phyloP scores from a whole-genome alignment of 495 filamentous ascomycete genomes.

The Hypomontagnella monticulosa region DNA sequence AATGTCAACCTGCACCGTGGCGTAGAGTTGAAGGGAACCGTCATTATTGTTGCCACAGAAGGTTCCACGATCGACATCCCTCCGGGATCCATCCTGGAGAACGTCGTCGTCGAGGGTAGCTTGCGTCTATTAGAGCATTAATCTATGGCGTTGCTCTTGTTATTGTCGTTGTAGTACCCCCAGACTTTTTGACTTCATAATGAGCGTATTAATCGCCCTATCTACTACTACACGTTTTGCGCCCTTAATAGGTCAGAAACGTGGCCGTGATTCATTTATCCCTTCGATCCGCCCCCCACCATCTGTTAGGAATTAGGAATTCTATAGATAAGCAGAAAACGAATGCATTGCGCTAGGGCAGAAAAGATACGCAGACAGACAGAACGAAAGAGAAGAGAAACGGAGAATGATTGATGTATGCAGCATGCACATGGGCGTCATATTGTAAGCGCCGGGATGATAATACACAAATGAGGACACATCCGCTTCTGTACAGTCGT shows the following conservation, averaged over 20 bases:
- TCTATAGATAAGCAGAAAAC: slow-evolving; percentile 11
- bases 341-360: neutral
- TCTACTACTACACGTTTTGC: neutral
- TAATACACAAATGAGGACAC: slow-evolving; percentile 21
- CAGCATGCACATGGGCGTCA: slow-evolving; percentile 16
- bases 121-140: slow-evolving; percentile 95
- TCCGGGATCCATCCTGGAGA: slow-evolving; percentile 94
- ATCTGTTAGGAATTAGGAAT: slow-evolving; percentile 10
- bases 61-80: slow-evolving; percentile 98
- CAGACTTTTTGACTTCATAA: neutral
- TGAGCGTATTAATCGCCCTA: slow-evolving; percentile 12
- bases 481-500: neutral
- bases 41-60: slow-evolving; percentile 99
- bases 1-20: slow-evolving; percentile 95
- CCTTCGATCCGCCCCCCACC: neutral
- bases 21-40: slow-evolving; percentile 97
- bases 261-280: neutral
- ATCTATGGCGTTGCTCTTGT: neutral
- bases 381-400: no score
- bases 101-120: slow-evolving; percentile 98
- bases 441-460: slow-evolving; percentile 13
- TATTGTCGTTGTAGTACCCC: slow-evolving; percentile 1
- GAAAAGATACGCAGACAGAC: no score
- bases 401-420: slow-evolving; percentile 10
- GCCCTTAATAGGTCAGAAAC: no score